Conservation (phyloP, 495 filamentous ascomycete genomes). For the Letharia columbiana region DNA sequence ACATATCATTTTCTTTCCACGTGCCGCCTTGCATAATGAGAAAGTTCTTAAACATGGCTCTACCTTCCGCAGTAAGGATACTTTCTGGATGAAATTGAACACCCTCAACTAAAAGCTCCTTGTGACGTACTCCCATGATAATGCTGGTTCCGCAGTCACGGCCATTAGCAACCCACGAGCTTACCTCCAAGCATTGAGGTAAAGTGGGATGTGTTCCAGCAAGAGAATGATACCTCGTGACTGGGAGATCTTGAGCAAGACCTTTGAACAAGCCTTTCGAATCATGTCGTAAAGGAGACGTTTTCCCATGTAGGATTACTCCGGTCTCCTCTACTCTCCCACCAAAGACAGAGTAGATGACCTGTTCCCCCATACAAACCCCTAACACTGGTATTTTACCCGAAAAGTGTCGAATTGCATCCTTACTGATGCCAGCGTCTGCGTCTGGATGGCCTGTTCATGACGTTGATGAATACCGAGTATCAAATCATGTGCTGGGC, state of each 20-base stretch:
- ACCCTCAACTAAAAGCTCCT: slow-evolving; percentile 79
- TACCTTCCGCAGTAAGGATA: slow-evolving; percentile 83
- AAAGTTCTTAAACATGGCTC: slow-evolving; percentile 87
- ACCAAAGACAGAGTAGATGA: slow-evolving; percentile 86
- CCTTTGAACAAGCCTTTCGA: slow-evolving; percentile 75
- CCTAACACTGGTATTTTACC: slow-evolving; percentile 95
- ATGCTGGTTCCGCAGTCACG: slow-evolving; percentile 60
- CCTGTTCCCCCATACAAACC: slow-evolving; percentile 98
- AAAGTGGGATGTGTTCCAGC: slow-evolving; percentile 87
- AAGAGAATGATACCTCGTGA: slow-evolving; percentile 94
- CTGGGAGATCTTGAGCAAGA: slow-evolving; percentile 65
- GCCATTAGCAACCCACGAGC: slow-evolving; percentile 62
- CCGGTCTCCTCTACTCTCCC: slow-evolving; percentile 87
- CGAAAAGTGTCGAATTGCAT: slow-evolving; percentile 84
- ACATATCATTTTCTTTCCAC: slow-evolving; percentile 64
- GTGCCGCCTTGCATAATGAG: slow-evolving; percentile 77
- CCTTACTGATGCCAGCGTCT: slow-evolving; percentile 86
- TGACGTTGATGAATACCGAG: background rate
- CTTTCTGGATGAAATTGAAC: slow-evolving; percentile 98
- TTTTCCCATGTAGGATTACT: slow-evolving; percentile 96
- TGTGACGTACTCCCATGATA: slow-evolving; percentile 96
- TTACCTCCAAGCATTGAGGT: slow-evolving; percentile 78
- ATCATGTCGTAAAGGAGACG: slow-evolving; percentile 81
- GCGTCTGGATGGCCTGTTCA: slow-evolving; percentile 55
- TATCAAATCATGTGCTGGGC: background rate